Conservation (phyloP, 805 yeast species). For the Blastobotrys peoriensis region DNA sequence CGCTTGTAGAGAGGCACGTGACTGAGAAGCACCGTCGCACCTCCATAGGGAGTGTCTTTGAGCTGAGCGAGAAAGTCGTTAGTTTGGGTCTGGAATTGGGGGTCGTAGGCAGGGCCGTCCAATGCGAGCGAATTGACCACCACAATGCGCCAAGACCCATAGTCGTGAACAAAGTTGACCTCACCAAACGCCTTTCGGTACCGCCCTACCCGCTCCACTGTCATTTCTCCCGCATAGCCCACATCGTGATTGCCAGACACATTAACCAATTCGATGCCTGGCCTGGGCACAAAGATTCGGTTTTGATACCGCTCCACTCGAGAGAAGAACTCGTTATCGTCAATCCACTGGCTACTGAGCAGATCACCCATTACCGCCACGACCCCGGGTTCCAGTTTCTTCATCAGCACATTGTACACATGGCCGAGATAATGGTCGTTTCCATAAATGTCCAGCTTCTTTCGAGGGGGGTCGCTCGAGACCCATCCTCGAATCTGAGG, state of each 20-base stretch:
- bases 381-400: slow-evolving; percentile 63
- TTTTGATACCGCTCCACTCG: slow-evolving; percentile 57
- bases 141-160: slow-evolving; percentile 66
- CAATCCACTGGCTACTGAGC: slow-evolving; percentile 92
- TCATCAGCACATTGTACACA: slow-evolving; percentile 60
- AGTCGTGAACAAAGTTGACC: slow-evolving; percentile 76
- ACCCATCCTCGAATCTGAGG: slow-evolving; percentile 94
- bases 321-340: slow-evolving; percentile 75
- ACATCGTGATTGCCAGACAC: slow-evolving; percentile 94
- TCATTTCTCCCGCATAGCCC: slow-evolving; percentile 93
- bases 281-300: slow-evolving; percentile 27
- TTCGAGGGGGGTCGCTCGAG: slow-evolving; percentile 62
- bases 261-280: slow-evolving; percentile 49
- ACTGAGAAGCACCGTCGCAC: slow-evolving; percentile 76
- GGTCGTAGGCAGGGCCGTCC: slow-evolving; percentile 86
- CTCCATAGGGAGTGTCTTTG: slow-evolving; percentile 47
- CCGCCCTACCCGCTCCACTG: slow-evolving; percentile 83
- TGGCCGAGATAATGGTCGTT: slow-evolving; percentile 89
- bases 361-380: slow-evolving; percentile 91
- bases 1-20: slow-evolving; percentile 86
- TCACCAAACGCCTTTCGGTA: slow-evolving; percentile 71
- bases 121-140: slow-evolving; percentile 75
- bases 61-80: slow-evolving; percentile 68
- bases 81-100: slow-evolving; percentile 58
- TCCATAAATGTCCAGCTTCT: slow-evolving; percentile 77